Base-by-base conservation (phyloP, 176 grass and related monocot genomes). In the Chloris gayana region DNA sequence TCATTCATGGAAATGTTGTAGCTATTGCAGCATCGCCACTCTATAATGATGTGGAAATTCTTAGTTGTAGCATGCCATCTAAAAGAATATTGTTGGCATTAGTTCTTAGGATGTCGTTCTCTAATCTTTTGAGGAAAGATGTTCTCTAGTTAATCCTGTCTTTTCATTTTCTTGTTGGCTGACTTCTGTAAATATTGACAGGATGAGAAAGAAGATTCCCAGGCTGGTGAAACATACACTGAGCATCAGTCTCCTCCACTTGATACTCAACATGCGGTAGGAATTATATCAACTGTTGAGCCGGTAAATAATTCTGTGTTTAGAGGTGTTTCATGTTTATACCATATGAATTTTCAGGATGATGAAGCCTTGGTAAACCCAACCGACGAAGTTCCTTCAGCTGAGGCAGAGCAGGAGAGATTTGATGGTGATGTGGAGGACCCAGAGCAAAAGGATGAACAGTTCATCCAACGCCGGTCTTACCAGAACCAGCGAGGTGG, bases 401-500 rank as follows among this genome's bases (percentile, higher is more conserved):
- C 67, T 42, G 83, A 88, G 50, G 72, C 45, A 27, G 86, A 94
- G 67, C 88, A 86, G 62, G 83, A 91, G 58, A 88, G 47, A 31
- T 80, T 84, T 63, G 88, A 86, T 47, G 70, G 13, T 19, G 74
- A 91, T 54, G 56, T 63, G 50, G 86, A 91, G 30, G 92, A 88
- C 45, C 83, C 76, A 29, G 78, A 89, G 11, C 72, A 83, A 19
- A 87, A 85, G 4, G 92, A 91, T 37, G 83, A 91, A 82, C 80
- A 91, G 25, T 86, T 84, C 35, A 41, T 70, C 21, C 77, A 71
- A 11, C 86, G 63, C 14, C 79, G 74, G 2, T 73, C 86, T 79
- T 86, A 91, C 69, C 86, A 67, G 31, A 87, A 82, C 54, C 89
- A 88, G 46, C 74, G 91, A 9, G 88, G 87, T 32, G 74, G 79